A percentile compares a stretch with the other conserved stretches of the same genome.
These are phyloP conservation scores for Citrus inodora DNA, from an alignment of 345 rosid genomes.

Conservation along the genomic window DNA sequence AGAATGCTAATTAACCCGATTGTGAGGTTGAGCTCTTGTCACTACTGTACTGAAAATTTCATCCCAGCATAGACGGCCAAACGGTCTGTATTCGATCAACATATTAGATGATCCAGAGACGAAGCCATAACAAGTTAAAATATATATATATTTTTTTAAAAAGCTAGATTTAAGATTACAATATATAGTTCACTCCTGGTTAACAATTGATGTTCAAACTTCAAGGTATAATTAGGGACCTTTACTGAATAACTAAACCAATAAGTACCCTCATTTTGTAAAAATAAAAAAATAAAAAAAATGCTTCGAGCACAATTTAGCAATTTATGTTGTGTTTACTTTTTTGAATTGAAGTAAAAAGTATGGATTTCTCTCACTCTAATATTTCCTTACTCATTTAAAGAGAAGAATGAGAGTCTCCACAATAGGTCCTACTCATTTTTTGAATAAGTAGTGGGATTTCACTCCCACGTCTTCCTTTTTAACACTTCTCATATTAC, in stretches of 20 bases:
- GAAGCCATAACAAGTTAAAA: no score
- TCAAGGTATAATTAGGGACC: constrained; percentile 48
- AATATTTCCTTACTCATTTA: no score
- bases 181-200: constrained; percentile 20
- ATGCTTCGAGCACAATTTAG: no score
- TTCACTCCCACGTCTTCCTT: no score
- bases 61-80: constrained; percentile 43
- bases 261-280: not conserved
- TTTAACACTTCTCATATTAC: no score
- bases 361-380: accelerated
- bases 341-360: accelerated
- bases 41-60: constrained; percentile 35
- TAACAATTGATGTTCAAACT: constrained; percentile 20
- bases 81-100: constrained; percentile 26
- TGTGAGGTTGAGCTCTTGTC: constrained; percentile 45
- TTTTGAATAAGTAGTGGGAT: no score
- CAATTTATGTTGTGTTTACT: no score
- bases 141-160: no score
- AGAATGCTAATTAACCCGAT: constrained; percentile 19
- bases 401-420: no score
- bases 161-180: not conserved
- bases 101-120: not conserved
- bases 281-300: not conserved
- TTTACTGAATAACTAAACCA: not conserved
- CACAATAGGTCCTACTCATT: accelerated